Evolutionary conservation across 2,329 filamentous ascomycete species (phyloP), one percentile per base, ranked within the genome.

Genomic region (Aureobasidium sp.): DNA sequence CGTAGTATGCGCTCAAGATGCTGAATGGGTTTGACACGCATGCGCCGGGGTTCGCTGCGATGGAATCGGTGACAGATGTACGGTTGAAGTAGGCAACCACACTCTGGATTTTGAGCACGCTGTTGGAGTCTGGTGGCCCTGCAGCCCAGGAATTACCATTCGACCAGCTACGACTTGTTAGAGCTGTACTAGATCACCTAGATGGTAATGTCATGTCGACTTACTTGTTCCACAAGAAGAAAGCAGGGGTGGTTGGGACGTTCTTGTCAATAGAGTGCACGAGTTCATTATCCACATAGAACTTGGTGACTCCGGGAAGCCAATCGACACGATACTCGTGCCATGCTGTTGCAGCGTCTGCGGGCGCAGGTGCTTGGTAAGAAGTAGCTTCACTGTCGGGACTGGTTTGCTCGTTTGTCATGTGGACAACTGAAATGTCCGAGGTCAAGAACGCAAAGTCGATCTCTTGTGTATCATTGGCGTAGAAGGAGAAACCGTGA

Each of bases 241-340:
- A 79, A 1, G 87, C 86, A 0, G 80, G 70, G 71, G 68, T 64
- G 2, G 71, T 72, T 0, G 87, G 86, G 2, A 66, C 55, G 34
- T 59, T 58, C 3, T 60, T 54, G 1, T 75, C 74, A 3, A 72
- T 63, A 0, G 67, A 71, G 74, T 86, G 83, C 17, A 89, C 68
- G 7, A 76, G 66, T 8, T 68, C 53, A 37, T 78, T 79, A 65
- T 90, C 85, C 2, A 81, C 83, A 63, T 83, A 89, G 68, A 88
- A 90, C 10, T 77, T 65, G 7, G 90, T 84, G 1, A 71, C 71
- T 0, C 72, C 74, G 0, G 79, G 75, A 14, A 82, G 65, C 70
- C 85, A 90, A 68, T 91, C 87, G 65, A 90, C 84, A 27, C 87
- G 84, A 63, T 90, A 90, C 68, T 90, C 86, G 68, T 90, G 86